Evolutionary conservation across 2,329 filamentous ascomycete species (phyloP).

Genomic region (Pezicula carpinea): DNA sequence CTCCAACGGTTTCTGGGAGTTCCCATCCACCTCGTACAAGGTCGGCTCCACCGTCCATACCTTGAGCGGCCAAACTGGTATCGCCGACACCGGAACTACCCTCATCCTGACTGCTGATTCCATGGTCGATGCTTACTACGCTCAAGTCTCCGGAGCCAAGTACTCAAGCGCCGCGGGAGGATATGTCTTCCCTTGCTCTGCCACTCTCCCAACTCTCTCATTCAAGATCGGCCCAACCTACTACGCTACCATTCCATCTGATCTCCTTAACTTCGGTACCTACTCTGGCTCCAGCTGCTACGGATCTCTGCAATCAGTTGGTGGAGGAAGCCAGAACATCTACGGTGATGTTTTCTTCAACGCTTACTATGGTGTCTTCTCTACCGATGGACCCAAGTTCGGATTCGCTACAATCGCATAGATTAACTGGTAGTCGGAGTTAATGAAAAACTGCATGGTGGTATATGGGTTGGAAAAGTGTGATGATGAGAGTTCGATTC

Average conservation of each 20-base stretch:
- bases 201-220: slow-evolving; percentile 29
- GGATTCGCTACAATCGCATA: slow-evolving; percentile 23
- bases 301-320: slow-evolving; percentile 31
- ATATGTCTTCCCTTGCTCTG: slow-evolving; percentile 31
- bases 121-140: slow-evolving; percentile 33
- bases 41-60: slow-evolving; percentile 42
- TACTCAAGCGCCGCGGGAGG: slow-evolving; percentile 26
- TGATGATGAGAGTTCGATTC: neutral
- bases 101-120: slow-evolving; percentile 31
- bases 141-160: slow-evolving; percentile 25
- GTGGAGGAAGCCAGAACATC: slow-evolving; percentile 22
- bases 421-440: neutral
- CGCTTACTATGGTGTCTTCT: slow-evolving; percentile 26
- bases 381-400: slow-evolving; percentile 20
- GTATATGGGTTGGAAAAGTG: neutral
- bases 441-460: neutral
- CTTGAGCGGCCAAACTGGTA: slow-evolving; percentile 27
- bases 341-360: slow-evolving; percentile 31
- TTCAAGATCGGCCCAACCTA: slow-evolving; percentile 27
- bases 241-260: slow-evolving; percentile 29
- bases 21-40: slow-evolving; percentile 44
- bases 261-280: slow-evolving; percentile 31
- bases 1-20: slow-evolving; percentile 49
- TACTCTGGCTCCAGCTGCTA: slow-evolving; percentile 25
- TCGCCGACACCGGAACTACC: slow-evolving; percentile 38